Evolutionary conservation across 805 yeast species (phyloP).

Genomic region (Saturnispora galanensis): DNA sequence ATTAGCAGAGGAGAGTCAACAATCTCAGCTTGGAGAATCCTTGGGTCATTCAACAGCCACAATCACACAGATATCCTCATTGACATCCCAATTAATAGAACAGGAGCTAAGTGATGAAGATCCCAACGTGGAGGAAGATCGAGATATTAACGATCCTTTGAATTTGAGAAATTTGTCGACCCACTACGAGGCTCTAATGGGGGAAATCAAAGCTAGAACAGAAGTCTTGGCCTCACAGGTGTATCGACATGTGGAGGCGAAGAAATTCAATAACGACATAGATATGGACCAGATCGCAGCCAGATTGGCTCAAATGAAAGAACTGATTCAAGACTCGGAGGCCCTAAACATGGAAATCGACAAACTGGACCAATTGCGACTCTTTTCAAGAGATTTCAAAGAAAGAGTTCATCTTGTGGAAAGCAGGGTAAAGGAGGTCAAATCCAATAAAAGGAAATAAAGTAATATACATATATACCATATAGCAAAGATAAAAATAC

Average conservation of each 20-base stretch:
- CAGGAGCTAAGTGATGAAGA: conserved; percentile 4
- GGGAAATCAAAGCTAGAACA: conserved; percentile 49
- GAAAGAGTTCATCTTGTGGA: conserved; percentile 12
- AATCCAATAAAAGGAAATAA: conserved; percentile 1
- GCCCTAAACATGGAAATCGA: conserved; percentile 23
- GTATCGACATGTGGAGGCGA: conserved; percentile 18
- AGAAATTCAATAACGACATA: conserved; percentile 17
- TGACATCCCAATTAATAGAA: conserved; percentile 1
- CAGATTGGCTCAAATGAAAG: conserved; percentile 15
- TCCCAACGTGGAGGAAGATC: conserved; percentile 21
- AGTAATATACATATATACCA: not conserved
- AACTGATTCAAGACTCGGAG: conserved; percentile 19
- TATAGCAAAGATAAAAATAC: not conserved
- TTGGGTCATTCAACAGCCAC: not conserved
- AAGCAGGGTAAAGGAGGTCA: conserved; percentile 16
- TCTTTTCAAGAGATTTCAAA: conserved; percentile 24
- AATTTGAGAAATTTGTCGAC: conserved; percentile 50
- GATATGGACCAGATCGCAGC: conserved; percentile 17
- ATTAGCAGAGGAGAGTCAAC: not conserved
- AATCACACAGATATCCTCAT: not conserved
- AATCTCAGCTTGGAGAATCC: not conserved
- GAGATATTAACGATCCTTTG: conserved; percentile 39
- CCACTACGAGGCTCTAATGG: conserved; percentile 55
- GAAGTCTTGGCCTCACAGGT: conserved; percentile 28
- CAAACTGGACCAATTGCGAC: conserved; percentile 25